Conservation (phyloP, 2,329 filamentous ascomycete genomes). For the Colletotrichum sublineola region DNA sequence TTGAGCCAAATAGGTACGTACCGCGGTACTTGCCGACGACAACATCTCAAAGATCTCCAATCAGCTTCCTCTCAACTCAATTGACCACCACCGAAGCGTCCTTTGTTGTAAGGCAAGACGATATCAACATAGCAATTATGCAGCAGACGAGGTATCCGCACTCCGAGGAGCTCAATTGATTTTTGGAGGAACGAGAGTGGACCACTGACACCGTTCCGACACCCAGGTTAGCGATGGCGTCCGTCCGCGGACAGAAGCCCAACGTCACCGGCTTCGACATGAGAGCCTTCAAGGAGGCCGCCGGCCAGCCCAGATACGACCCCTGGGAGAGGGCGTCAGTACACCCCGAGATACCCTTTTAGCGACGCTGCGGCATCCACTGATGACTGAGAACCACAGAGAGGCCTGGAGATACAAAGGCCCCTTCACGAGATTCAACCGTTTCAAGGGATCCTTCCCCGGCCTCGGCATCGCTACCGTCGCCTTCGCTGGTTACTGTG, state of each 20-base stretch:
- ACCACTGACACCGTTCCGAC: conserved; percentile 3
- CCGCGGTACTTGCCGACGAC: conserved; percentile 42
- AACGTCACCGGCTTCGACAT: conserved; percentile 96
- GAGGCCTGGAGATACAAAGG: conserved; percentile 96
- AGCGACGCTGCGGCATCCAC: conserved; percentile 11
- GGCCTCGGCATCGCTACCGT: conserved; percentile 93
- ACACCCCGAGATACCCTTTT: not conserved
- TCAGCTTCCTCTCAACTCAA: conserved; percentile 42
- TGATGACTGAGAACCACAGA: conserved; percentile 61
- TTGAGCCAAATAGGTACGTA: conserved; percentile 28
- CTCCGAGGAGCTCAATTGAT: conserved; percentile 22
- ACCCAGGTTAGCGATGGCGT: conserved; percentile 63
- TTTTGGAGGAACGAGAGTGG: not conserved
- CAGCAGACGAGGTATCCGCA: conserved; percentile 47
- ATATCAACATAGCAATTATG: conserved; percentile 47
- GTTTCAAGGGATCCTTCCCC: conserved; percentile 88
- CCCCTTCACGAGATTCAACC: conserved; percentile 88
- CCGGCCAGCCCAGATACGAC: conserved; percentile 73
- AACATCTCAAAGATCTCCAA: conserved; percentile 37
- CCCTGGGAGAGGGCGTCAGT: conserved; percentile 76
- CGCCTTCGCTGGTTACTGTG: conserved; percentile 90
- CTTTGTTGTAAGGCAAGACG: conserved; percentile 38
- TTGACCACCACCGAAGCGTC: conserved; percentile 34
- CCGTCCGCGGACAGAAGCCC: conserved; percentile 62
- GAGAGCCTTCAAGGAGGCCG: conserved; percentile 80